A percentile compares a stretch with the other conserved stretches of the same genome.
phyloP scores from a whole-genome alignment of 2,329 filamentous ascomycete genomes.

The Ophiognomonia clavigignenti-juglandacearum region DNA sequence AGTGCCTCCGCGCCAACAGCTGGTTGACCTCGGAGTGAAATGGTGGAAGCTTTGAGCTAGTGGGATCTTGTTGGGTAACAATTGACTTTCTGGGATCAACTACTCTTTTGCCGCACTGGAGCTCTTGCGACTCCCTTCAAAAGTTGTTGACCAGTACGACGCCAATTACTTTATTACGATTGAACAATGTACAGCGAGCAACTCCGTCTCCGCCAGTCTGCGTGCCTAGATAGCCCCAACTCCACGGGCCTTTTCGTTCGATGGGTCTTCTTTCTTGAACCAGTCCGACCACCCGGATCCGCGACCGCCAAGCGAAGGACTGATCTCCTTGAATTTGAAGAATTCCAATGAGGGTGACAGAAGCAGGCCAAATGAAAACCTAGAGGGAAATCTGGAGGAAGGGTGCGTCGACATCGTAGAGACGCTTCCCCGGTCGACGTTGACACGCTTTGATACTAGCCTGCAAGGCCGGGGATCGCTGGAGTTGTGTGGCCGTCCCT shows the following conservation, averaged over 20 bases:
- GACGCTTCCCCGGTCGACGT: slow-evolving; percentile 4
- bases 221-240: neutral
- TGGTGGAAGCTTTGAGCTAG: too few relatives aligned
- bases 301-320: neutral
- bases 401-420: slow-evolving; percentile 1
- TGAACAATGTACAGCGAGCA: too few relatives aligned
- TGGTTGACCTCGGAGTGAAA: too few relatives aligned
- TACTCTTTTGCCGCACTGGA: too few relatives aligned
- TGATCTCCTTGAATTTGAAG: slow-evolving; percentile 6
- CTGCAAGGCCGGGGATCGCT: slow-evolving; percentile 8
- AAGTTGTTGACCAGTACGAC: too few relatives aligned
- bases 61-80: too few relatives aligned
- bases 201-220: too few relatives aligned
- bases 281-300: slow-evolving; percentile 12
- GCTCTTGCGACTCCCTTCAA: too few relatives aligned
- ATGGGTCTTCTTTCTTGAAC: slow-evolving; percentile 9
- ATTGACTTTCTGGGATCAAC: too few relatives aligned
- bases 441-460: neutral
- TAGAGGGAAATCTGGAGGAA: slow-evolving; percentile 1
- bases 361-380: slow-evolving; percentile 9
- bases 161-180: too few relatives aligned
- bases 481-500: slow-evolving; percentile 8
- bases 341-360: slow-evolving; percentile 11
- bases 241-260: slow-evolving; percentile 1
- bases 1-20: too few relatives aligned